Evolutionary conservation across 2,329 filamentous ascomycete genomes (phyloP).

Genomic region (Cephalotrichum gorgonifer): DNA sequence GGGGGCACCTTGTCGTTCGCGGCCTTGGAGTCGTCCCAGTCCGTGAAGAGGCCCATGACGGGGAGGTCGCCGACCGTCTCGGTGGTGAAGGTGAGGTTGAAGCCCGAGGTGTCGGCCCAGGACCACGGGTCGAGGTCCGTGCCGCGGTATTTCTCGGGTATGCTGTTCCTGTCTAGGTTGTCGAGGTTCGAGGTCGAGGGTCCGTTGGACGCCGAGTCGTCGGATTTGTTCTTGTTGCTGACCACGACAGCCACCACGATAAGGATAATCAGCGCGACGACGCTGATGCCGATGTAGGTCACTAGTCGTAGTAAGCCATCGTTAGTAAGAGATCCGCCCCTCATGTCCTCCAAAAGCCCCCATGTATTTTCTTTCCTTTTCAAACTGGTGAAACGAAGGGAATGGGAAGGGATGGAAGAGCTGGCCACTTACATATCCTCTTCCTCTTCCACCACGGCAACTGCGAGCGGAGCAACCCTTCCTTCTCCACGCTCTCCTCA

Average conservation of each 20-base stretch:
- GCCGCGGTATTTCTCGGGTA: constrained; percentile 46
- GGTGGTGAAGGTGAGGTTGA: constrained; percentile 65
- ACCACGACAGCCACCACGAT: constrained; percentile 58
- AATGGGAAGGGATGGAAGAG: not conserved
- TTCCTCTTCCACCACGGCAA: constrained; percentile 5
- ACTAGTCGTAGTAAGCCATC: constrained; percentile 24
- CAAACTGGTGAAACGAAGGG: not conserved
- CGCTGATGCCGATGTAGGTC: constrained; percentile 43
- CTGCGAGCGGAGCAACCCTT: constrained; percentile 13
- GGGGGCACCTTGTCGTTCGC: constrained; percentile 56
- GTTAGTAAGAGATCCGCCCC: no score
- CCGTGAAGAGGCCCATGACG: constrained; percentile 59
- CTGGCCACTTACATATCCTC: constrained; percentile 4
- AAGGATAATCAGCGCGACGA: constrained; percentile 53
- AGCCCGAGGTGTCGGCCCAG: constrained; percentile 63
- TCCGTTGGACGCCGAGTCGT: constrained; percentile 13
- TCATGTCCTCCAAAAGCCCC: no score
- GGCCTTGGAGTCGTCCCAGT: constrained; percentile 56
- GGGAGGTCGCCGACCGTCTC: constrained; percentile 56
- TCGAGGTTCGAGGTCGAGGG: constrained; percentile 29
- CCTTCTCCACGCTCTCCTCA: constrained; percentile 39
- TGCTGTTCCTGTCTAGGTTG: constrained; percentile 14
- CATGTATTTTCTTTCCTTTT: not conserved
- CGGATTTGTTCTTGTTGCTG: constrained; percentile 21
- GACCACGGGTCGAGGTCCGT: constrained; percentile 59